Conservation (phyloP, 768 basidiomycete genomes). For the Phanerodontia chrysosporium region DNA sequence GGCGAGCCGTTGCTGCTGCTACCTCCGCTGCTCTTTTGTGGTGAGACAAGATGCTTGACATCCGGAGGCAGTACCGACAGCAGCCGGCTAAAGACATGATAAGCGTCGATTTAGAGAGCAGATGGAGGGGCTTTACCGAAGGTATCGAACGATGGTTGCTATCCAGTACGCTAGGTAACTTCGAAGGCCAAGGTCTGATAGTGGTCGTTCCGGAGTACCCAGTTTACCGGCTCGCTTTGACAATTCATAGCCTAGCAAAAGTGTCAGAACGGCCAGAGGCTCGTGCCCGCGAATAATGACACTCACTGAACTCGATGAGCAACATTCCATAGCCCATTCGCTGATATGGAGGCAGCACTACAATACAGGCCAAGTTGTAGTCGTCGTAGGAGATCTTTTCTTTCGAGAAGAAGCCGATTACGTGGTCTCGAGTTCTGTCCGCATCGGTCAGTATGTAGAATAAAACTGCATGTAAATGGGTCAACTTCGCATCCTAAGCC, state of each 20-base stretch:
- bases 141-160: constrained; percentile 77
- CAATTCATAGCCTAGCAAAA: constrained; percentile 77
- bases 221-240: constrained; percentile 75
- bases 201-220: constrained; percentile 91
- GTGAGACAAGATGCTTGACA: constrained; percentile 38
- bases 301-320: constrained; percentile 95
- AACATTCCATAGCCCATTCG: constrained; percentile 88
- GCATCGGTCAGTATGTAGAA: constrained; percentile 93
- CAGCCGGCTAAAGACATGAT: constrained; percentile 38
- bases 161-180: constrained; percentile 91
- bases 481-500: not conserved
- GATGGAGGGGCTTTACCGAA: constrained; percentile 44
- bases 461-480: constrained; percentile 47
- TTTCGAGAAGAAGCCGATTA: constrained; percentile 80
- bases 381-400: constrained; percentile 96
- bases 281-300: not conserved
- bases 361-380: constrained; percentile 95
- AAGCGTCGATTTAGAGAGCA: not conserved
- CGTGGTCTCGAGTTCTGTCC: constrained; percentile 72
- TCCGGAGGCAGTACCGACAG: constrained; percentile 60
- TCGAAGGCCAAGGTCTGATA: constrained; percentile 88
- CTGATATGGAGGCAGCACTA: constrained; percentile 92
- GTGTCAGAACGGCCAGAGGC: not conserved
- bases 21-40: constrained; percentile 27
- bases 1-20: constrained; percentile 25